Evolutionary conservation across 1,139 yeast genomes (phyloP).

Genomic region (Schwanniomyces etchellsii): DNA sequence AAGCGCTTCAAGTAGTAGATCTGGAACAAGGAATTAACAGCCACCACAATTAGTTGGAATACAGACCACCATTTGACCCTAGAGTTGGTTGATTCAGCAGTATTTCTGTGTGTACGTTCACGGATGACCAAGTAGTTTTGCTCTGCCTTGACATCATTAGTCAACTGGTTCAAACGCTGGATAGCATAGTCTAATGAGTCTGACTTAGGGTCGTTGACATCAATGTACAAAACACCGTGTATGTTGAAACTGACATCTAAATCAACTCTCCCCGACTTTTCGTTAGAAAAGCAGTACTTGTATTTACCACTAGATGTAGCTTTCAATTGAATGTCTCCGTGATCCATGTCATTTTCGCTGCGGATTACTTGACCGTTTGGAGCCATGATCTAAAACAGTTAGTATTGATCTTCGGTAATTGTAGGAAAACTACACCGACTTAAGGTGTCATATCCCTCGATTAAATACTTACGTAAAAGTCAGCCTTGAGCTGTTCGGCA

Average conservation of each 20-base stretch:
- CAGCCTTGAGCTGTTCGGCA: slow-evolving; percentile 71
- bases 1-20: slow-evolving; percentile 90
- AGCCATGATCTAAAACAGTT: slow-evolving; percentile 37
- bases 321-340: slow-evolving; percentile 71
- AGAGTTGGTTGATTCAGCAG: slow-evolving; percentile 95
- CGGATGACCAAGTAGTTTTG: slow-evolving; percentile 90
- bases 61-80: slow-evolving; percentile 98
- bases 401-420: slow-evolving; percentile 5
- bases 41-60: slow-evolving; percentile 83
- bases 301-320: slow-evolving; percentile 70
- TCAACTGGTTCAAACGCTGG: slow-evolving; percentile 65
- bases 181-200: slow-evolving; percentile 86
- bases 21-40: slow-evolving; percentile 84
- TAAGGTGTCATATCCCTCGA: neutral
- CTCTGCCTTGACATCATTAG: slow-evolving; percentile 87
- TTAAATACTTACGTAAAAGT: slow-evolving; percentile 46
- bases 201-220: slow-evolving; percentile 73
- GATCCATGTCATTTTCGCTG: slow-evolving; percentile 48
- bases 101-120: slow-evolving; percentile 96
- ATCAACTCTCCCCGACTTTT: slow-evolving; percentile 62
- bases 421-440: neutral
- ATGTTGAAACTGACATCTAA: slow-evolving; percentile 94
- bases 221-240: slow-evolving; percentile 87
- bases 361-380: slow-evolving; percentile 55
- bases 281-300: slow-evolving; percentile 89